Conservation (phyloP, 2,329 filamentous ascomycete genomes). For the Pseudogymnoascus sp. region DNA sequence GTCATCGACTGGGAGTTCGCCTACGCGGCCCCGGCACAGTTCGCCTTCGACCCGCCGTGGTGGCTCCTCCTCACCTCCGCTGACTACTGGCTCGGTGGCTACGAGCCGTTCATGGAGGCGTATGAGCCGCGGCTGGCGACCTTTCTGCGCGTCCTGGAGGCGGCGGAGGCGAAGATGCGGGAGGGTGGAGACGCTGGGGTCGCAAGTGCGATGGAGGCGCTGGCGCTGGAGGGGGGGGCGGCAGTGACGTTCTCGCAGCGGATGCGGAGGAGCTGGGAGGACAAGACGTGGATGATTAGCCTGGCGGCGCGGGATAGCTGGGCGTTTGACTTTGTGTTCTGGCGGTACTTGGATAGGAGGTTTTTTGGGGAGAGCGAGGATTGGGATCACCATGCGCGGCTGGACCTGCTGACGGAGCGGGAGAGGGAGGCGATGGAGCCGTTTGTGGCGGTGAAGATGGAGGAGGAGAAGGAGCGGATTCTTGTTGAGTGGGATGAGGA, state of each 20-base stretch:
- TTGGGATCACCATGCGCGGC: not conserved
- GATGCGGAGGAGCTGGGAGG: constrained; percentile 33
- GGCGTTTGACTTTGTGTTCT: constrained; percentile 33
- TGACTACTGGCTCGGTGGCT: constrained; percentile 29
- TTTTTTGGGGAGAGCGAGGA: constrained; percentile 28
- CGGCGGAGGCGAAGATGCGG: constrained; percentile 24
- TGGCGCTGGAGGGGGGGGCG: not conserved
- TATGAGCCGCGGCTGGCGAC: constrained; percentile 30
- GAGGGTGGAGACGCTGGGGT: not conserved
- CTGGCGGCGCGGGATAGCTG: constrained; percentile 32
- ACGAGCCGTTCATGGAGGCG: constrained; percentile 25
- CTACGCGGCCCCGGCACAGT: constrained; percentile 31
- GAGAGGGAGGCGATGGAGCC: constrained; percentile 25
- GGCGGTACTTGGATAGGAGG: constrained; percentile 31
- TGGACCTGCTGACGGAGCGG: constrained; percentile 22
- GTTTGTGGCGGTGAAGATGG: constrained; percentile 28
- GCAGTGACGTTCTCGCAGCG: constrained; percentile 21
- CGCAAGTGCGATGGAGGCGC: not conserved
- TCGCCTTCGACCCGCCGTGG: constrained; percentile 32
- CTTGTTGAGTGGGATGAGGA: constrained; percentile 24
- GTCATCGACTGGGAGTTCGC: constrained; percentile 38
- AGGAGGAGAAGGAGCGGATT: constrained; percentile 20
- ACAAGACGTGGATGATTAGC: constrained; percentile 25
- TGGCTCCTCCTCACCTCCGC: constrained; percentile 32
- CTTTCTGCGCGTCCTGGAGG: constrained; percentile 30